phyloP scores from a whole-genome alignment of 306 rosid genomes.

The Gynostemma pentaphyllum region DNA sequence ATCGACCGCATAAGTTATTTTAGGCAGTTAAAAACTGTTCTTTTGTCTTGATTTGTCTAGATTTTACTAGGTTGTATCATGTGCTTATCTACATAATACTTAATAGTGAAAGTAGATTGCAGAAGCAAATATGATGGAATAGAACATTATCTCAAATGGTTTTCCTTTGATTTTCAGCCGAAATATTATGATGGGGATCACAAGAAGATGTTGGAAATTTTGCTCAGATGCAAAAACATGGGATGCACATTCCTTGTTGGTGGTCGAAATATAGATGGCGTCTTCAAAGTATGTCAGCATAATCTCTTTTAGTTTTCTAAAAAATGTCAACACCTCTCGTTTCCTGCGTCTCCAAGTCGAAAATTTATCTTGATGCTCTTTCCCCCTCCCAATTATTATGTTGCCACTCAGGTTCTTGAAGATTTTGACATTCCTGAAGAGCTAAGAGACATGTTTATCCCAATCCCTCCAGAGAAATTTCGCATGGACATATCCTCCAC shows the following conservation, averaged over 20 bases:
- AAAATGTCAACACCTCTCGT: not conserved
- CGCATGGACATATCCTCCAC: conserved; percentile 83
- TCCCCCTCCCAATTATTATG: not conserved
- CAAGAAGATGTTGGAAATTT: conserved; percentile 64
- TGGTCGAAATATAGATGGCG: conserved; percentile 73
- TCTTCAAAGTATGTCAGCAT: conserved; percentile 50
- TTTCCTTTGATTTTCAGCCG: conserved; percentile 40
- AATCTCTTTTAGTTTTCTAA: not conserved
- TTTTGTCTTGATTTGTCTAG: not conserved
- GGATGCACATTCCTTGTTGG: conserved; percentile 72
- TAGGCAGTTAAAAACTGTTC: not conserved
- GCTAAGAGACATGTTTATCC: conserved; percentile 61
- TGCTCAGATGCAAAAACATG: conserved; percentile 50
- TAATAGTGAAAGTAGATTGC: not conserved
- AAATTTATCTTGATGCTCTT: conserved; percentile 6
- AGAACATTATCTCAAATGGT: not conserved
- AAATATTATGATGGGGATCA: conserved; percentile 75
- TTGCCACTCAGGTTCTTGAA: conserved; percentile 47
- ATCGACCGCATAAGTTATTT: not conserved
- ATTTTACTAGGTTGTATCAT: not conserved
- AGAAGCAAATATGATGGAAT: not conserved
- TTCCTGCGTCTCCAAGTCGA: not conserved
- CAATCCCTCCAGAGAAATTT: conserved; percentile 64
- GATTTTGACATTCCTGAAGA: conserved; percentile 72
- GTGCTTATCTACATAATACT: not conserved